These are phyloP conservation scores for Andrographis paniculata DNA, from an alignment of 305 asterid genomes.

Conservation along the genomic window DNA sequence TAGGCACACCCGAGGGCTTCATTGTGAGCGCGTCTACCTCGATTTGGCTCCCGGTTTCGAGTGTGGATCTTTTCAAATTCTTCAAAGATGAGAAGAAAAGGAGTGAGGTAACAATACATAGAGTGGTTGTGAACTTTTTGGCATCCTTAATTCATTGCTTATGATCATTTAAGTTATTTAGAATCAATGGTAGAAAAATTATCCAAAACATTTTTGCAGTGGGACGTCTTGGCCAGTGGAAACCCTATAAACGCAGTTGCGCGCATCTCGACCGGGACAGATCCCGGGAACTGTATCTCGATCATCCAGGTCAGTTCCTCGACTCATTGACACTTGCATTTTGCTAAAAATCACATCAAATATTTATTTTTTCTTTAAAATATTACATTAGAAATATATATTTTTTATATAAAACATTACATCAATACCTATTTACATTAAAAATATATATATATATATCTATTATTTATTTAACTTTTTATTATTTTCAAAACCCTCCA, in stretches of 20 bases:
- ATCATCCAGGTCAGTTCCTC: slow-evolving; percentile 41
- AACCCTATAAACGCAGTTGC: slow-evolving; percentile 32
- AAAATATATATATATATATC: too few species aligned
- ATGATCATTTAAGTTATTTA: too few species aligned
- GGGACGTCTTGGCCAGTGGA: slow-evolving; percentile 52
- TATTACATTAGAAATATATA: too few species aligned
- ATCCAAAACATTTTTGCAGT: slow-evolving; percentile 25
- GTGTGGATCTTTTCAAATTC: slow-evolving; percentile 38
- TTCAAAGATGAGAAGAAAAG: slow-evolving; percentile 48
- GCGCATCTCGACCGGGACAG: slow-evolving; percentile 38
- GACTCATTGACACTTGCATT: too few species aligned
- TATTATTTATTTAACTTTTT: too few species aligned
- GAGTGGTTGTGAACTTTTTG: too few species aligned
- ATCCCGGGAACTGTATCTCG: slow-evolving; percentile 43
- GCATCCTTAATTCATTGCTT: too few species aligned
- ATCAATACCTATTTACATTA: too few species aligned
- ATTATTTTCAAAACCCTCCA: too few species aligned
- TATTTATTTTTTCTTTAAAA: too few species aligned
- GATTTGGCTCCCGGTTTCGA: slow-evolving; percentile 47
- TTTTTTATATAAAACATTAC: too few species aligned
- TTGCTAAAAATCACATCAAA: too few species aligned
- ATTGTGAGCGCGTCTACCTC: slow-evolving; percentile 49
- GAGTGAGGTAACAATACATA: slow-evolving; percentile 47
- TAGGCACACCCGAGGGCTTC: slow-evolving; percentile 34
- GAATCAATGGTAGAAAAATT: background rate